Percentiles rank a stretch among this genome's conserved stretches.
phyloP scores from a whole-genome alignment of 176 grass and related monocot species.

The Musa troglodytarum region DNA sequence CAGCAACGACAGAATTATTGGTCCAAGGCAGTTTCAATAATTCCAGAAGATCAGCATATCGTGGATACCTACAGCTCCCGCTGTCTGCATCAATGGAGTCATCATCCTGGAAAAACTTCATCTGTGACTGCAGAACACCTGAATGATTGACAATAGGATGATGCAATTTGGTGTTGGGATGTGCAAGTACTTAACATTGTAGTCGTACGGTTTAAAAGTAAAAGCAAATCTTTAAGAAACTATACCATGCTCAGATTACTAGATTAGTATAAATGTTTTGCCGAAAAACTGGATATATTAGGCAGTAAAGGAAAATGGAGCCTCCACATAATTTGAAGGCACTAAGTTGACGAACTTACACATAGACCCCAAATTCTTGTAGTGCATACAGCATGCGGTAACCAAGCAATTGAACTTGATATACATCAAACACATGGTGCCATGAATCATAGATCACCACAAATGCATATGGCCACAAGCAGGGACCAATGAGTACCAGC shows the following conservation, averaged over 20 bases:
- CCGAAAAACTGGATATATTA: too few species aligned
- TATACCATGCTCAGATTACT: too few species aligned
- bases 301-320: too few species aligned
- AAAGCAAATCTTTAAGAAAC: too few species aligned
- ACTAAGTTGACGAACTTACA: too few species aligned
- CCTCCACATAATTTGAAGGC: too few species aligned
- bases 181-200: background rate
- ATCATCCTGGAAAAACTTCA: slow-evolving; percentile 32
- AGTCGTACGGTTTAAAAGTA: too few species aligned
- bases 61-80: slow-evolving; percentile 29
- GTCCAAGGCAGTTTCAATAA: slow-evolving; percentile 58
- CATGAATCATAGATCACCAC: background rate
- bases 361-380: too few species aligned
- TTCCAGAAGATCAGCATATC: slow-evolving; percentile 38
- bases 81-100: slow-evolving; percentile 19
- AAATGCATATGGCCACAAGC: background rate
- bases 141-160: slow-evolving; percentile 8
- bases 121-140: slow-evolving; percentile 34
- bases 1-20: slow-evolving; percentile 23
- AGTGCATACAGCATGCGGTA: too few species aligned
- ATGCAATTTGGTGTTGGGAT: background rate
- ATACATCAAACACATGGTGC: background rate
- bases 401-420: background rate
- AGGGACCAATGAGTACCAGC: background rate
- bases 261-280: too few species aligned